phyloP scores from a whole-genome alignment of 2,329 filamentous ascomycete species.

The Aspergillus persii region DNA sequence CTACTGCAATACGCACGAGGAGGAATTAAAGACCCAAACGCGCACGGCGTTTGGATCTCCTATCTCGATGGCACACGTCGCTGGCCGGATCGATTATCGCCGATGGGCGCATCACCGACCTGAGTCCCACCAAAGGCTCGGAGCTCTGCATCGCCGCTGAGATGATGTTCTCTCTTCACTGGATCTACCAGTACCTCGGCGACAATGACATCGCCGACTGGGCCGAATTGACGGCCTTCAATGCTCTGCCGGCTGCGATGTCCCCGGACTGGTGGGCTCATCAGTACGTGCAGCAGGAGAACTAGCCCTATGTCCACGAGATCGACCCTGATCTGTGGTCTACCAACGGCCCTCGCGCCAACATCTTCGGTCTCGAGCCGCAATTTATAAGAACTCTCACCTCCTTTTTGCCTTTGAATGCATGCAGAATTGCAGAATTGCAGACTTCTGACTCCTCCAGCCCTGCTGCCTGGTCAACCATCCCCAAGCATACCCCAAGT shows the following conservation, averaged over 20 bases:
- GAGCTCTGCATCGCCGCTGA: constrained; percentile 55
- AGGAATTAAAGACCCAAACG: constrained; percentile 12
- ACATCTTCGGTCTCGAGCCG: constrained; percentile 53
- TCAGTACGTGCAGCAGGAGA: constrained; percentile 55
- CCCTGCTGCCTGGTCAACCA: constrained; percentile 60
- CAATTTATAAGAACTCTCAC: neutral
- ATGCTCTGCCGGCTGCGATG: constrained; percentile 53
- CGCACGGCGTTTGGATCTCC: constrained; percentile 48
- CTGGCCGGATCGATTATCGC: constrained; percentile 50
- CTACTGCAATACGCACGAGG: neutral
- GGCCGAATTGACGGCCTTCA: constrained; percentile 55
- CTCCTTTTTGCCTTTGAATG: no score
- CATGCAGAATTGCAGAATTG: no score
- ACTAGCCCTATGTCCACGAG: constrained; percentile 51
- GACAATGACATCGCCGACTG: constrained; percentile 50
- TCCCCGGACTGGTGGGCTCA: constrained; percentile 56
- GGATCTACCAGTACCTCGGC: constrained; percentile 51
- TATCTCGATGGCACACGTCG: constrained; percentile 48
- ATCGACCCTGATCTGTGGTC: constrained; percentile 50
- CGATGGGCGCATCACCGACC: constrained; percentile 49
- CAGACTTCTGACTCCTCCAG: constrained; percentile 26
- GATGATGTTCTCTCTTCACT: constrained; percentile 51
- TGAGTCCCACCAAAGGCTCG: constrained; percentile 44
- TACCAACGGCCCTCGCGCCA: constrained; percentile 43
- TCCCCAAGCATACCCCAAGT: constrained; percentile 58